phyloP scores from a whole-genome alignment of 345 rosid species.

The Ceriops decandra region DNA sequence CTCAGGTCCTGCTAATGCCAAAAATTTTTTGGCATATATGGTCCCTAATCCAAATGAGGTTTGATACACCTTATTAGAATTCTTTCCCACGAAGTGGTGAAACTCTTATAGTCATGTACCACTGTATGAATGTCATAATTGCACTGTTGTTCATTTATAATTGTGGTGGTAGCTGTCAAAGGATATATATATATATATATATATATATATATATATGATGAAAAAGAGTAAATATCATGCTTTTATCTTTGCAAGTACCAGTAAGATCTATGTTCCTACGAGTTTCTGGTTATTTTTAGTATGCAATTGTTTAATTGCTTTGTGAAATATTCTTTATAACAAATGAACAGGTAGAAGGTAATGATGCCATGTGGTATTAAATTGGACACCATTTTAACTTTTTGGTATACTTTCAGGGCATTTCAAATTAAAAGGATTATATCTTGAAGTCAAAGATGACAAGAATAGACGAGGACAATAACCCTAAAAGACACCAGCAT shows the following conservation, averaged over 20 bases:
- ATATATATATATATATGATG: conserved; percentile 64
- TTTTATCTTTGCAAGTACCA: conserved; percentile 86
- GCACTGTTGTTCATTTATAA: not conserved
- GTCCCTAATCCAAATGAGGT: conserved; percentile 85
- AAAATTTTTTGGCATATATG: conserved; percentile 90
- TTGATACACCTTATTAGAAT: conserved; percentile 15
- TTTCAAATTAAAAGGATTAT: conserved; percentile 42
- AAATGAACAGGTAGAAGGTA: conserved; percentile 54
- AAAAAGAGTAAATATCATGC: conserved; percentile 67
- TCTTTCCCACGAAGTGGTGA: not conserved
- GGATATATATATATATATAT: conserved; percentile 43
- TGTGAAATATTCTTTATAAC: conserved; percentile 14
- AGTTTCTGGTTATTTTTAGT: not conserved
- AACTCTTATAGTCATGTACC: not conserved
- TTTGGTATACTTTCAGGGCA: conserved; percentile 38
- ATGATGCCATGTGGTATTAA: conserved; percentile 67
- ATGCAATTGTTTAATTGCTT: conserved; percentile 4
- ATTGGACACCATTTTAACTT: conserved; percentile 10
- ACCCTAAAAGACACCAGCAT: conserved; percentile 43
- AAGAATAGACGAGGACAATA: conserved; percentile 43
- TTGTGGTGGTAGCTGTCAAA: conserved; percentile 56
- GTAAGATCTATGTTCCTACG: conserved; percentile 73
- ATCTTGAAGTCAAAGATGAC: conserved; percentile 45
- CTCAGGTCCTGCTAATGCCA: conserved; percentile 65
- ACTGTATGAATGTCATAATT: not conserved